Evolutionary conservation across 2,329 filamentous ascomycete genomes (phyloP), one percentile per base, ranked within the genome.

Genomic region (Fusarium mexicanum): DNA sequence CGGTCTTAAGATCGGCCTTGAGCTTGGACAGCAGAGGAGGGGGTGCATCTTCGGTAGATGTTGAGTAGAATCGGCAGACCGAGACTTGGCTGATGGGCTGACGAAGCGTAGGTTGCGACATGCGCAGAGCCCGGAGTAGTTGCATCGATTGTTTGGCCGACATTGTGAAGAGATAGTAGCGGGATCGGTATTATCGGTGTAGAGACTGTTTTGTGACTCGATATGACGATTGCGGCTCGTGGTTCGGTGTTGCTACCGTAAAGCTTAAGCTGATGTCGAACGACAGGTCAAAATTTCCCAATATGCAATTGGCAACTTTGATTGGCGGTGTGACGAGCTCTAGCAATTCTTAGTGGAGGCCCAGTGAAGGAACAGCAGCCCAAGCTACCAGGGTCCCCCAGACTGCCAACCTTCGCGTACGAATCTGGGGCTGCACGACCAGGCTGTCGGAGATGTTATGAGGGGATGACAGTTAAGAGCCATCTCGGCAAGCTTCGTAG

Each of bases 1-100:
- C 90, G 16, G 85, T 82, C 83, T 93, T 93, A 71, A 93, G 85
- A 76, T 93, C 91, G 72, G 80, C 82, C 78, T 89, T 89, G 77
- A 91, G 83, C 81, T 87, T 88, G 61, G 84, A 81, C 48, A 90
- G 81, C 14, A 89, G 81, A 17, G 87, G 85, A 44, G 87, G 87
- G 29, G 82, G 75, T 10, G 82, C 77, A 69, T 84, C 81, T 63
- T 80, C 78, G 46, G 84, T 73, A 68, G 71, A 66, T 41, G 80
- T 78, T 55, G 82, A 83, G 76, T 82, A 83, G 74, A 78, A 74
- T 54, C 79, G 79, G 55, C 72, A 70, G 69, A 65, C 33, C 37
- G 64, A 63, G 63, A 63, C n/a, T 31, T 68, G 68, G 67, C 38
- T 69, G 58, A 46, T 59, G 37, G 77, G 61, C 37, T 69, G 67